Conservation (phyloP, 129 eudicot species). For the Smallanthus sonchifolius region DNA sequence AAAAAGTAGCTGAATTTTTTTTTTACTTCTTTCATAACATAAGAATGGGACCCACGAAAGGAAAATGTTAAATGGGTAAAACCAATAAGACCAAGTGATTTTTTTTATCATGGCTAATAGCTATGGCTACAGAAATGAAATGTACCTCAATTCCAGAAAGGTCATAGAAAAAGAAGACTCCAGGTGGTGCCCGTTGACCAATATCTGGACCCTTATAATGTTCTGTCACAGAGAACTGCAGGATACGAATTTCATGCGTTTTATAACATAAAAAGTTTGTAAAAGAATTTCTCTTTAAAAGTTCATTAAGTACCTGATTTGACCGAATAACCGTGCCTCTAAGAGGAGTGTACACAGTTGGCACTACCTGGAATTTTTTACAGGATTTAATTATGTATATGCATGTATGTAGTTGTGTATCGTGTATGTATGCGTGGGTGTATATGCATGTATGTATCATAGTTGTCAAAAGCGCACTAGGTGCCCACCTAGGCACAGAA, state of each 20-base stretch:
- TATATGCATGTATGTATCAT: neutral
- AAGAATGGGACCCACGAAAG: neutral
- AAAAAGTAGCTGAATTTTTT: neutral
- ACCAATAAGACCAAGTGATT: neutral
- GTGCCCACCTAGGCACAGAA: no score
- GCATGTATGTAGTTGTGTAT: neutral
- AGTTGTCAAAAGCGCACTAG: no score
- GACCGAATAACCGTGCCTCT: constrained; percentile 66
- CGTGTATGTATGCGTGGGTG: no score
- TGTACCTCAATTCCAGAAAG: constrained; percentile 85
- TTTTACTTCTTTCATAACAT: neutral
- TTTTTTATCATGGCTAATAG: neutral
- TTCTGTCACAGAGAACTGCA: constrained; percentile 90
- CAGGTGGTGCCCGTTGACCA: constrained; percentile 61
- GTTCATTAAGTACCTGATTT: constrained; percentile 59
- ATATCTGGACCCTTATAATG: constrained; percentile 58
- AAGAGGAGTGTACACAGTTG: constrained; percentile 70
- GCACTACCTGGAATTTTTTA: constrained; percentile 62
- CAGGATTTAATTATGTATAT: neutral
- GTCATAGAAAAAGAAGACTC: constrained; percentile 86
- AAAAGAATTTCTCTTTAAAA: neutral
- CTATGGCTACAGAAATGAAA: constrained; percentile 10
- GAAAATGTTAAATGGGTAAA: neutral
- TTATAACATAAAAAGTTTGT: neutral
- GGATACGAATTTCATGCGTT: constrained; percentile 2